Evolutionary conservation across 441 rosid species (phyloP), one percentile per base, ranked within the genome.

Genomic region (Isatis lusitanica): DNA sequence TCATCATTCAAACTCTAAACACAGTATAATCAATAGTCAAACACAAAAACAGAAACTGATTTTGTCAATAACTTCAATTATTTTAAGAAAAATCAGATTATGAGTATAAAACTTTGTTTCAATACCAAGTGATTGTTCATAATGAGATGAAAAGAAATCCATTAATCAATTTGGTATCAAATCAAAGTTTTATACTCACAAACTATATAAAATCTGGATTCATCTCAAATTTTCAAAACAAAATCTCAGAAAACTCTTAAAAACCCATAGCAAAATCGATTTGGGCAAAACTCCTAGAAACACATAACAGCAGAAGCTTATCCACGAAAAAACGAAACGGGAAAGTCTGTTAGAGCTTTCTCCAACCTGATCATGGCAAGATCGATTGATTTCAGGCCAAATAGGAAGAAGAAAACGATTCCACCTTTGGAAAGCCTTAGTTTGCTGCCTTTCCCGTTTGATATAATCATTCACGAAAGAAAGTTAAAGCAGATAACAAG

Each of bases 181-280:
- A 71, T 17, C 68, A 71, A 62, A 71, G 5, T 18, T 71, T 62
- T 62, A 71, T 71, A 71, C 53, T 40, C 5, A 71, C 53, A 71
- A 61, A 13, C 0, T 13, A 69, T 33, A 1, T 33, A 63, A 0
- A 9, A 15, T 9, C 0, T 8, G 39, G n/a, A 10, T 0, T 13
- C 5, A 26, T 10, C 2, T 26, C 17, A 5, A 43, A 26, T 1
- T 63, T 40, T 42, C 4, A 47, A 28, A 43, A 12, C 11, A 16
- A 62, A 2, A 13, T 24, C 15, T 6, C 28, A 31, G 38, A 53
- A 3, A 50, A 50, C 55, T 50, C 1, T 1, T 4, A 18, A 0
- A 9, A 18, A 18, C 30, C 1, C 18, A 2, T 4, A 4, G 1
- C 24, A 4, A 48, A 48, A 48, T 48, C 18, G 0, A 5, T 10